phyloP scores from a whole-genome alignment of 257 asterid species.

The Rehmannia glutinosa region DNA sequence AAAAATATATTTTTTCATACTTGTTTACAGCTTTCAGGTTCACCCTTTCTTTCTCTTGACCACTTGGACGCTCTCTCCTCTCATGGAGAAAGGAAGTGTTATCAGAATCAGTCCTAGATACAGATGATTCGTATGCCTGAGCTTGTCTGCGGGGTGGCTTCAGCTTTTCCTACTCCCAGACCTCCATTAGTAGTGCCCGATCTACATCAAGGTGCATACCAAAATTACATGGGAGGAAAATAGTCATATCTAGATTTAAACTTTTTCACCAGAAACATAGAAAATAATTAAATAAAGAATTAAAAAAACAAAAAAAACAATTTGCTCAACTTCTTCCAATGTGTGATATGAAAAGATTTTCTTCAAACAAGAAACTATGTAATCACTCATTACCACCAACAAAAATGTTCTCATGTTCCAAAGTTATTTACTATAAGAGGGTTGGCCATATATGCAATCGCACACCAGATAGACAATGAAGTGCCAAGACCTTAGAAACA shows the following conservation, averaged over 20 bases:
- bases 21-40: slow-evolving; percentile 65
- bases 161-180: slow-evolving; percentile 51
- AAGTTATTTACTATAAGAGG: not conserved
- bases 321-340: not conserved
- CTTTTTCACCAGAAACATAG: slow-evolving; percentile 6
- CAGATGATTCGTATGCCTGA: slow-evolving; percentile 63
- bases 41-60: slow-evolving; percentile 66
- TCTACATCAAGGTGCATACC: slow-evolving; percentile 37
- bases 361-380: not conserved
- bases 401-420: not conserved
- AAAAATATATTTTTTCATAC: slow-evolving; percentile 37
- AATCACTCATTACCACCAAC: slow-evolving; percentile 5
- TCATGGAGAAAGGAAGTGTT: slow-evolving; percentile 60
- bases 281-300: not conserved
- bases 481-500: slow-evolving; percentile 2
- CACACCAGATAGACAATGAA: slow-evolving; percentile 3
- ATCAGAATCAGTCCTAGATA: slow-evolving; percentile 66
- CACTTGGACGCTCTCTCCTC: slow-evolving; percentile 66
- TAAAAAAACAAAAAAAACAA: not conserved
- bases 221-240: slow-evolving; percentile 21
- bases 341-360: not conserved
- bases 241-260: not conserved
- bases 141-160: slow-evolving; percentile 53
- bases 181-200: slow-evolving; percentile 65
- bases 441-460: not conserved